These are phyloP conservation scores for Corylus americana DNA, from an alignment of 306 rosid genomes.

Conservation along the genomic window DNA sequence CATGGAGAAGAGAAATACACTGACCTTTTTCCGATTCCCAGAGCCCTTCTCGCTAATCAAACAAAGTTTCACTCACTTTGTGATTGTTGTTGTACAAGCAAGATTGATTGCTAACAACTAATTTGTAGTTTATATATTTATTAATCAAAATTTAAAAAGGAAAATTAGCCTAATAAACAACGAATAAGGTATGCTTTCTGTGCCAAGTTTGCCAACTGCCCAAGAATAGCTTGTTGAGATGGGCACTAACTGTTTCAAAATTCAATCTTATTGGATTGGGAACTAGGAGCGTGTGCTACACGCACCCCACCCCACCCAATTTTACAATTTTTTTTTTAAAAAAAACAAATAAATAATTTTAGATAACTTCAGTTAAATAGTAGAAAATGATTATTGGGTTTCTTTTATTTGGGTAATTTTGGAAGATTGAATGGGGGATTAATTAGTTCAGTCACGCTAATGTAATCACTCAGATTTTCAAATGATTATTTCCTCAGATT, in stretches of 20 bases:
- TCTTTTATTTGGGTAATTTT: neutral
- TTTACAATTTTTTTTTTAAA: too few relatives aligned
- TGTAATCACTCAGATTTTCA: neutral
- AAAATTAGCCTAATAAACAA: constrained; percentile 40
- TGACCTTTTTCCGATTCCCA: constrained; percentile 78
- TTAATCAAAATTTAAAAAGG: constrained; percentile 18
- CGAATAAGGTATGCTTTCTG: constrained; percentile 46
- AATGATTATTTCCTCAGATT: neutral
- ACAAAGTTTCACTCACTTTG: constrained; percentile 50
- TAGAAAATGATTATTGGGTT: too few relatives aligned
- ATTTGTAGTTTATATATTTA: constrained; percentile 24
- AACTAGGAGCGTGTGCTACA: constrained; percentile 15
- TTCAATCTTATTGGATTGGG: constrained; percentile 20
- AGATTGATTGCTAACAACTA: constrained; percentile 37
- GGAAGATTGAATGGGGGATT: neutral
- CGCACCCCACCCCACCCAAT: neutral
- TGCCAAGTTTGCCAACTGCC: constrained; percentile 67
- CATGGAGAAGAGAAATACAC: constrained; percentile 50
- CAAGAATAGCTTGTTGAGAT: constrained; percentile 78
- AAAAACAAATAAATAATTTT: too few relatives aligned
- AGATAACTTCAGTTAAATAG: too few relatives aligned
- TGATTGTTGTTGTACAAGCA: constrained; percentile 46
- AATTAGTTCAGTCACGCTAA: neutral
- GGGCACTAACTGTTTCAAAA: constrained; percentile 30
- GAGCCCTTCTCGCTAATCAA: constrained; percentile 48